These are phyloP conservation scores for Yamadazyma sp. DNA, from an alignment of 1,139 yeast genomes.

Conservation along the genomic window DNA sequence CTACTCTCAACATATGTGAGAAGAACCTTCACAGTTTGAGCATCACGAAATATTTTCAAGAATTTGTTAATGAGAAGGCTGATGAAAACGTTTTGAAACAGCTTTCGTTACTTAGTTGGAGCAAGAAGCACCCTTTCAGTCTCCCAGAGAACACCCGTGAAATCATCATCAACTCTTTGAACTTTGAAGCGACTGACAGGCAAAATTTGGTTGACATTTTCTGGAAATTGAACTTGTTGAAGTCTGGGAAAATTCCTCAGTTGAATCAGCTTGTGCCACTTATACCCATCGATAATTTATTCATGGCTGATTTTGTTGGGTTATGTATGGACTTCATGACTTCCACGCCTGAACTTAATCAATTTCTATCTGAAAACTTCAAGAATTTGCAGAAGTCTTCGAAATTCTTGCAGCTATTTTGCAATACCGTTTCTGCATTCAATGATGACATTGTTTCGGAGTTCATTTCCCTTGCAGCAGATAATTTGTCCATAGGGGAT, in stretches of 20 bases:
- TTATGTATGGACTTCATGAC: conserved; percentile 9
- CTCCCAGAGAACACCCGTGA: conserved; percentile 6
- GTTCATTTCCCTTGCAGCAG: conserved; percentile 12
- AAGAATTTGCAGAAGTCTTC: conserved; percentile 20
- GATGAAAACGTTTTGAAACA: conserved; percentile 12
- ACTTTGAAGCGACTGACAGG: conserved; percentile 2
- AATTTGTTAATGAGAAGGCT: conserved; percentile 39
- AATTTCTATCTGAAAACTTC: conserved; percentile 14
- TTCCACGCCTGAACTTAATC: neutral
- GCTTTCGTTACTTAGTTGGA: conserved; percentile 14
- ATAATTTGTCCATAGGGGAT: conserved; percentile 47
- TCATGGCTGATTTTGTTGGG: conserved; percentile 15
- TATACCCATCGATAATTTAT: conserved; percentile 8
- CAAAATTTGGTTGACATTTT: conserved; percentile 11
- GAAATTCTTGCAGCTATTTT: conserved; percentile 21
- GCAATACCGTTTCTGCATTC: conserved; percentile 13
- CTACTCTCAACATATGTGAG: conserved; percentile 40
- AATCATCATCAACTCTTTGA: conserved; percentile 4
- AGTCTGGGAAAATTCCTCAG: neutral
- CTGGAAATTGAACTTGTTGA: conserved; percentile 15
- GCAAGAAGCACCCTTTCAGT: conserved; percentile 8
- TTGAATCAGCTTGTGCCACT: conserved; percentile 3
- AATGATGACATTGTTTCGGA: neutral
- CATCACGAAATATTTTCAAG: conserved; percentile 45
- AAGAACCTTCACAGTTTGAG: conserved; percentile 52